These are phyloP conservation scores for Candida sakaeoensis DNA, from an alignment of 805 yeast species.

Conservation along the genomic window DNA sequence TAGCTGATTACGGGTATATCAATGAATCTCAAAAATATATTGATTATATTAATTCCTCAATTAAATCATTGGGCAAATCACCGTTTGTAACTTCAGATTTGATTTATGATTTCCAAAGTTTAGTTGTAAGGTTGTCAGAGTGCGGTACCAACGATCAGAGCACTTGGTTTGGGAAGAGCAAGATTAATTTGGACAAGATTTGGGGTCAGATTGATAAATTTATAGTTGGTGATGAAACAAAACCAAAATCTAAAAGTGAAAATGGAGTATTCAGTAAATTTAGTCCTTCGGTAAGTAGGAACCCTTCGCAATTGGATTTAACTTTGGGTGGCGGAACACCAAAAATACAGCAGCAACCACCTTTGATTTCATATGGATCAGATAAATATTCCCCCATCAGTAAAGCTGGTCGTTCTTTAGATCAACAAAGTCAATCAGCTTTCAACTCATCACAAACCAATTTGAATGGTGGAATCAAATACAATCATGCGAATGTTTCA, in stretches of 20 bases:
- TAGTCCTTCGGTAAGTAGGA: constrained; percentile 66
- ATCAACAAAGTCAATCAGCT: constrained; percentile 3
- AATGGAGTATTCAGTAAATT: constrained; percentile 60
- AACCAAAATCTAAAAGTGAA: constrained; percentile 32
- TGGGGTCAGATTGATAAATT: constrained; percentile 91
- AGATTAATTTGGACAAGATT: constrained; percentile 71
- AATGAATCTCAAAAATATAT: constrained; percentile 60
- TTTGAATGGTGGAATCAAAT: constrained; percentile 1
- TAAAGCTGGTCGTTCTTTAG: constrained; percentile 3
- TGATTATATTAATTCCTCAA: constrained; percentile 43
- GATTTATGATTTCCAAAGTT: constrained; percentile 28
- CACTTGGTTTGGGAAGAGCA: constrained; percentile 64
- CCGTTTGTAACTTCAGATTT: constrained; percentile 23
- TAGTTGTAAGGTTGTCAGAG: constrained; percentile 47
- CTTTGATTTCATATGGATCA: constrained; percentile 1
- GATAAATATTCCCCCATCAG: constrained; percentile 9
- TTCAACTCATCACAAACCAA: constrained; percentile 6
- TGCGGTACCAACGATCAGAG: constrained; percentile 44
- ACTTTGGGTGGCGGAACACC: constrained; percentile 3
- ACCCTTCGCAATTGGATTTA: constrained; percentile 38
- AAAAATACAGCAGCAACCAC: constrained; percentile 2
- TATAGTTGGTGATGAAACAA: constrained; percentile 80
- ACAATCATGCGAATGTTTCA: constrained; percentile 11
- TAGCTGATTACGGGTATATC: constrained; percentile 64
- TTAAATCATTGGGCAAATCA: constrained; percentile 30